Evolutionary conservation across 192 early-diverging fungal species (phyloP).

Genomic region (Kickxella alabastrina): DNA sequence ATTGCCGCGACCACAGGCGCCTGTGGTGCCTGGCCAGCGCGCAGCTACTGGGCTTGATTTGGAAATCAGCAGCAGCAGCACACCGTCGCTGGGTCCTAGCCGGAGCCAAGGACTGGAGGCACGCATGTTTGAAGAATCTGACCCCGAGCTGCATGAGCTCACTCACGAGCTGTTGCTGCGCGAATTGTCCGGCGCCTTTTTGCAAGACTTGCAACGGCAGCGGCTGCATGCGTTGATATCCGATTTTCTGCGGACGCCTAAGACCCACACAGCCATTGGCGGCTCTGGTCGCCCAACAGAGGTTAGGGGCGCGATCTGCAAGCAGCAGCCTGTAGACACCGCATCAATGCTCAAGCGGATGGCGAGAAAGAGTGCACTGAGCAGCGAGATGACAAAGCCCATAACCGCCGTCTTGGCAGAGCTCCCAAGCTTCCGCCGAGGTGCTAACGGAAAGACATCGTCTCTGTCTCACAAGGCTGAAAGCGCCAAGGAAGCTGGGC

Average conservation of each 20-base stretch:
- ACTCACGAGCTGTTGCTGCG: conserved; percentile 39
- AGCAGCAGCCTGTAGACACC: conserved; percentile 20
- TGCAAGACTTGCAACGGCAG: conserved; percentile 31
- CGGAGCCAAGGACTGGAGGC: conserved; percentile 18
- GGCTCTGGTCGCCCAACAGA: background rate
- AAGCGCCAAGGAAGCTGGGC: no score
- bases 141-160: conserved; percentile 21
- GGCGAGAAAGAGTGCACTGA: conserved; percentile 9
- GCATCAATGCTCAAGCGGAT: conserved; percentile 36
- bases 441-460: conserved; percentile 1
- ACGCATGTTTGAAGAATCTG: conserved; percentile 9
- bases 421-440: conserved; percentile 45
- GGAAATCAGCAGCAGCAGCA: no score
- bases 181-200: conserved; percentile 35
- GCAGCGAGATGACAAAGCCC: conserved; percentile 8
- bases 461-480: no score
- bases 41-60: no score
- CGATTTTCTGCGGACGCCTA: conserved; percentile 8
- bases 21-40: no score
- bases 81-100: no score
- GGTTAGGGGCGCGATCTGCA: background rate
- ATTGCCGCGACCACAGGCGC: background rate
- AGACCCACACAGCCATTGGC: background rate
- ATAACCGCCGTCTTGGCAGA: conserved; percentile 38
- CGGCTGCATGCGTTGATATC: conserved; percentile 17